Evolutionary conservation across 306 rosid genomes (phyloP).

Genomic region (Castanea sativa): DNA sequence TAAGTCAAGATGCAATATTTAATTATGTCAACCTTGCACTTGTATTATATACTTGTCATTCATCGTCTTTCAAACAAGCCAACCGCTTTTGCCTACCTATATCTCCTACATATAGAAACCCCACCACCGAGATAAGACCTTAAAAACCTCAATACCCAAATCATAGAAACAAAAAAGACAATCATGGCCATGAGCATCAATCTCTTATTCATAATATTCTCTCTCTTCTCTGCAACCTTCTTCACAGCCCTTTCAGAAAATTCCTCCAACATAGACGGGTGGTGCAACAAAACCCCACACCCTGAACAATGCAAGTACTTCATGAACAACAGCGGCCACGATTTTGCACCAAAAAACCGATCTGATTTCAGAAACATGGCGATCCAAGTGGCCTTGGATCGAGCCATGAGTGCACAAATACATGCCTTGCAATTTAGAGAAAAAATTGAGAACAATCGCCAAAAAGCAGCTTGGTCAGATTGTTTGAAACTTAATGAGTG

Average conservation of each 20-base stretch:
- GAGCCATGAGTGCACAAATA: constrained; percentile 28
- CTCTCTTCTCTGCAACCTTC: constrained; percentile 31
- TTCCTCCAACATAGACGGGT: constrained; percentile 43
- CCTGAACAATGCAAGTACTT: constrained; percentile 60
- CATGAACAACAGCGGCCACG: constrained; percentile 35
- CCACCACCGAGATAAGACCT: constrained; percentile 8
- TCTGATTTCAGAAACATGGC: constrained; percentile 45
- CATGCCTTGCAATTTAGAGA: constrained; percentile 13
- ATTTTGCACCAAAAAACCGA: constrained; percentile 31
- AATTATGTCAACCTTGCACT: constrained; percentile 27
- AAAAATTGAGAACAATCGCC: constrained; percentile 19
- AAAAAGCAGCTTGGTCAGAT: constrained; percentile 45
- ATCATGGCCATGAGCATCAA: constrained; percentile 26
- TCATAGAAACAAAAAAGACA: constrained; percentile 6
- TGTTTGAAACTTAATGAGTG: constrained; percentile 64
- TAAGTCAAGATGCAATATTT: constrained; percentile 29
- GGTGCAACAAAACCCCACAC: constrained; percentile 87
- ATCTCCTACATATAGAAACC: constrained; percentile 24
- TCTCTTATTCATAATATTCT: constrained; percentile 13
- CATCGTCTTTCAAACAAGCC: constrained; percentile 27
- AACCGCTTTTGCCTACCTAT: constrained; percentile 21
- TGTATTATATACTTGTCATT: constrained; percentile 31
- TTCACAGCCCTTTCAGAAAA: constrained; percentile 37
- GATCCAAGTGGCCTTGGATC: constrained; percentile 46
- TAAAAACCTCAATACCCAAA: constrained; percentile 23